Conservation (phyloP, 1,284 basidiomycete species). For the Tilletiaria anomala region DNA sequence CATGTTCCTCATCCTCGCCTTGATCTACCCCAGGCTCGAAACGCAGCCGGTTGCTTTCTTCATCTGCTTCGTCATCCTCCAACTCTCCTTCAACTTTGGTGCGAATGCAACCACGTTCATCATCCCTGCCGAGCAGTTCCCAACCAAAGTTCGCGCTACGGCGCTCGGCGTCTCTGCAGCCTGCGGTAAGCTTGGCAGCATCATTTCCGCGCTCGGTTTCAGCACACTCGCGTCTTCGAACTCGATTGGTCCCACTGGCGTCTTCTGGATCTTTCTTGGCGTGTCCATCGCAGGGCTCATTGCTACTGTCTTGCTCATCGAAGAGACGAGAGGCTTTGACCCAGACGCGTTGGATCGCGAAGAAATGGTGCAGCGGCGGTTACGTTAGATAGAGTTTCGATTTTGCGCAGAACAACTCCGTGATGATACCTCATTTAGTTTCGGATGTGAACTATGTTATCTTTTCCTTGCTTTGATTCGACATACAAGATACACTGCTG, state of each 20-base stretch:
- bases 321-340: conserved; percentile 29
- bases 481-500: too few relatives aligned
- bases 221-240: not conserved
- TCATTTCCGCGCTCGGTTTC: conserved; percentile 38
- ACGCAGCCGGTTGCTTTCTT: conserved; percentile 51
- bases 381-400: too few relatives aligned
- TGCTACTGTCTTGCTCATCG: conserved; percentile 16
- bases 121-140: conserved; percentile 58
- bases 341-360: conserved; percentile 30
- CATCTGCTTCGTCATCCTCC: conserved; percentile 50
- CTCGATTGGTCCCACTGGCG: conserved; percentile 12
- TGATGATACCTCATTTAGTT: too few relatives aligned
- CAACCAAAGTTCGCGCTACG: conserved; percentile 50
- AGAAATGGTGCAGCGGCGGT: conserved; percentile 5
- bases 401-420: too few relatives aligned
- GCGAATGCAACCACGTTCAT: conserved; percentile 66
- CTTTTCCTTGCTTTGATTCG: too few relatives aligned
- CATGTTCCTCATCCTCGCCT: conserved; percentile 37
- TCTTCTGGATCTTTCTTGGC: conserved; percentile 34
- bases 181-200: conserved; percentile 42
- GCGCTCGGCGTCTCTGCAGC: conserved; percentile 42
- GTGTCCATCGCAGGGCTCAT: conserved; percentile 21
- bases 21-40: conserved; percentile 23
- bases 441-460: too few relatives aligned
- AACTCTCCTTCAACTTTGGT: conserved; percentile 41